Conservation (phyloP, 352 stramenopile species). For the Phytophthora foliorum region DNA sequence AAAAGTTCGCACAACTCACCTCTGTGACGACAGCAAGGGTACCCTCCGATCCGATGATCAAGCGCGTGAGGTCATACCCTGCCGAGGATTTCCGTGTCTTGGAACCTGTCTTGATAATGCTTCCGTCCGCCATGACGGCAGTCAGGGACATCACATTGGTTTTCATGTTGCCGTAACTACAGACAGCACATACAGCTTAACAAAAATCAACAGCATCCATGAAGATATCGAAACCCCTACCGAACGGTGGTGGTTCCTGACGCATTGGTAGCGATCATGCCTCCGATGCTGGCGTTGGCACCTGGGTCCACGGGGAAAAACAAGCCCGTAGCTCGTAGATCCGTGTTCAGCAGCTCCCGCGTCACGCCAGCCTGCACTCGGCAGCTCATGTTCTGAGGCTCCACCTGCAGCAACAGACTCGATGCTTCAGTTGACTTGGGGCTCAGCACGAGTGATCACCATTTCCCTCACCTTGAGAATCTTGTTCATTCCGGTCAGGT, state of each 20-base stretch:
- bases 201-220: not conserved
- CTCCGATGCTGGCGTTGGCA: conserved; percentile 95
- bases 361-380: conserved; percentile 95
- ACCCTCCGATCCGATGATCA: conserved; percentile 97
- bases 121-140: conserved; percentile 91
- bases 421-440: not conserved
- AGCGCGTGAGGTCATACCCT: conserved; percentile 95
- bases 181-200: not conserved
- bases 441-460: not conserved
- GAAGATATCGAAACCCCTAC: conserved; percentile 6
- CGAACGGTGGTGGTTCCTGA: conserved; percentile 84
- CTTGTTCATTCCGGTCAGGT: conserved; percentile 86
- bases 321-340: conserved; percentile 86
- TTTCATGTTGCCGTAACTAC: conserved; percentile 96
- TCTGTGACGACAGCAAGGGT: conserved; percentile 97
- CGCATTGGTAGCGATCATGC: conserved; percentile 93
- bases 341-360: conserved; percentile 91
- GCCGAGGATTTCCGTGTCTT: conserved; percentile 96
- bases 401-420: conserved; percentile 15
- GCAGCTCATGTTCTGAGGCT: conserved; percentile 75
- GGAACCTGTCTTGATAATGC: conserved; percentile 89
- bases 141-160: conserved; percentile 95
- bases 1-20: conserved; percentile 27
- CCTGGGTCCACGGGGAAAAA: conserved; percentile 98
- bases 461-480: conserved; percentile 50